Evolutionary conservation across 2,329 filamentous ascomycete species (phyloP).

Genomic region (Colletotrichum sojae): DNA sequence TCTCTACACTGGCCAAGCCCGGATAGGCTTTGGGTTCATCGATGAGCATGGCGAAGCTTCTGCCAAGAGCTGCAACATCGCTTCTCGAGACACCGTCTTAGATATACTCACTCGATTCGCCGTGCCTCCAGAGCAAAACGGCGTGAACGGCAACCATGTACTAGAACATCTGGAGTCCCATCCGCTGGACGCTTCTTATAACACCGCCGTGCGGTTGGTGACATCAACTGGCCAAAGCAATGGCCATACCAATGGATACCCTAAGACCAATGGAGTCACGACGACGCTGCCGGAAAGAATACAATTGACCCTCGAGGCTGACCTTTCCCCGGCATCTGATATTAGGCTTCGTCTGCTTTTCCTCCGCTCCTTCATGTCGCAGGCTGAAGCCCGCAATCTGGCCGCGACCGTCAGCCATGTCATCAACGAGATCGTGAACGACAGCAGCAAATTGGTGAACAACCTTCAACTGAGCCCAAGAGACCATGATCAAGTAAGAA

Average conservation of each 20-base stretch:
- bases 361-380: constrained; percentile 7
- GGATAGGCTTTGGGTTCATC: background rate
- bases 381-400: constrained; percentile 1
- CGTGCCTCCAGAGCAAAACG: background rate
- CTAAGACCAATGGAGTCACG: background rate
- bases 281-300: background rate
- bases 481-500: background rate
- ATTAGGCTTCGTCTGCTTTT: background rate
- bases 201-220: background rate
- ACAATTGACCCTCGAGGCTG: background rate
- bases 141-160: background rate
- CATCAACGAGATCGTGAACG: background rate
- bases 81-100: background rate
- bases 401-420: constrained; percentile 3
- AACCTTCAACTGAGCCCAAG: background rate
- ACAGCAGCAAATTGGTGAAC: background rate
- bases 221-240: background rate
- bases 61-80: background rate
- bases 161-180: background rate
- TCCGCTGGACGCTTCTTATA: background rate
- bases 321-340: background rate
- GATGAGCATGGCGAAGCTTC: background rate
- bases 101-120: background rate
- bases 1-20: constrained; percentile 7
- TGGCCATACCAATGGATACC: background rate